phyloP scores from a whole-genome alignment of 2,329 filamentous ascomycete species.

The Neonectria magnoliae region DNA sequence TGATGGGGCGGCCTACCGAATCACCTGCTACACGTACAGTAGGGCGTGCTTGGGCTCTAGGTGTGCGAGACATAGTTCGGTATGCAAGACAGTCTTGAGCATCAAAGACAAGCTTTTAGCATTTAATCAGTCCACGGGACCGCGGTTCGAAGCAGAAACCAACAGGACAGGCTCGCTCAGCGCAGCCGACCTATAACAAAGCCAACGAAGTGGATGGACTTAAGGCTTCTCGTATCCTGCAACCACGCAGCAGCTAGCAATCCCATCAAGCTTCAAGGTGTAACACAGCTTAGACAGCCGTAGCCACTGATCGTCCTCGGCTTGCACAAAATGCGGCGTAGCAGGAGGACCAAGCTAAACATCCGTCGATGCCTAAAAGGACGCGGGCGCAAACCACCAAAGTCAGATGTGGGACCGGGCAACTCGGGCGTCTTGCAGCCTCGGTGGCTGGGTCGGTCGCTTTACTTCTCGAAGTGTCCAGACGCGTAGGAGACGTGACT shows the following conservation, averaged over 20 bases:
- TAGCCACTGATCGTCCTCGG: constrained; percentile 26
- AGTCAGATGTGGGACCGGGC: constrained; percentile 25
- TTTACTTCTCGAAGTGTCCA: constrained; percentile 23
- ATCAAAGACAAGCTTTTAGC: not conserved
- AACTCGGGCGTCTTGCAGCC: constrained; percentile 24
- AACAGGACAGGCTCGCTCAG: not conserved
- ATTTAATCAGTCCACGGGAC: not conserved
- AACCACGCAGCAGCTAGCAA: constrained; percentile 1
- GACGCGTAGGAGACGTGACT: constrained; percentile 5
- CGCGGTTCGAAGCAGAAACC: not conserved
- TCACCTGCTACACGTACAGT: not conserved
- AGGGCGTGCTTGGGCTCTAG: not conserved
- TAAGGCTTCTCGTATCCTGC: not conserved
- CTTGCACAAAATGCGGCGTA: constrained; percentile 18
- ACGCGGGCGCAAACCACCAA: constrained; percentile 23
- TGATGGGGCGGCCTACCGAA: constrained; percentile 1
- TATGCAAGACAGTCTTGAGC: constrained; percentile 13
- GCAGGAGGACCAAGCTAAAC: constrained; percentile 14
- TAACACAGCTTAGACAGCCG: constrained; percentile 14
- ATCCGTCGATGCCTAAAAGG: constrained; percentile 24
- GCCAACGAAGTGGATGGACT: not conserved
- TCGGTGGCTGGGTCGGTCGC: constrained; percentile 25
- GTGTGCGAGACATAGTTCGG: constrained; percentile 12
- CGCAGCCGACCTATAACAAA: not conserved
- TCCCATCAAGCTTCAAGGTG: constrained; percentile 1